A percentile compares a stretch with the other conserved stretches of the same genome.
phyloP scores from a whole-genome alignment of 1,139 yeast species.

The Sugiyamaella paludigena region DNA sequence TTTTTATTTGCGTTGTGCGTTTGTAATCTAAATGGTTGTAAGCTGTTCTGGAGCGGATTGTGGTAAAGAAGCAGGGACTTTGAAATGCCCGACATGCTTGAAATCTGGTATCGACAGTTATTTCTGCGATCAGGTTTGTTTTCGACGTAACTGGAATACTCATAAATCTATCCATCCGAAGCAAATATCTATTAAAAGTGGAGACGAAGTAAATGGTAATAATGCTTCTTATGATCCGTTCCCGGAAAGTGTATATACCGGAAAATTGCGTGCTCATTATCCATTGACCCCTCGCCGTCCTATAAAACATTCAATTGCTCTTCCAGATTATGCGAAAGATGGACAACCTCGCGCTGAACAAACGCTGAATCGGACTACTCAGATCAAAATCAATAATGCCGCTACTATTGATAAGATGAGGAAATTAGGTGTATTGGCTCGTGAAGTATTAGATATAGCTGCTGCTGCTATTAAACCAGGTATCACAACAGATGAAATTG shows the following conservation, averaged over 20 bases:
- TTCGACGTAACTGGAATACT: constrained; percentile 66
- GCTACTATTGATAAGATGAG: constrained; percentile 74
- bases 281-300: constrained; percentile 73
- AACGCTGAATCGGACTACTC: constrained; percentile 56
- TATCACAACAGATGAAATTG: constrained; percentile 89
- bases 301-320: constrained; percentile 67
- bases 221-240: constrained; percentile 70
- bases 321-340: constrained; percentile 80
- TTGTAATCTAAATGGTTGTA: not conserved
- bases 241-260: constrained; percentile 72
- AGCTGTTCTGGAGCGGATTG: constrained; percentile 58
- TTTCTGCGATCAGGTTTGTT: constrained; percentile 86
- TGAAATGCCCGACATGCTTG: constrained; percentile 91
- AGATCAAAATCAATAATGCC: constrained; percentile 58
- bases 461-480: constrained; percentile 86
- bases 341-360: constrained; percentile 84
- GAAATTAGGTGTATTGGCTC: constrained; percentile 68
- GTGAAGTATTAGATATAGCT: constrained; percentile 84
- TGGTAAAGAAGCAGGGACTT: constrained; percentile 72
- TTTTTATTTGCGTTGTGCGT: not conserved
- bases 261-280: constrained; percentile 71
- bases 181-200: constrained; percentile 30
- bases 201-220: constrained; percentile 2
- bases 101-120: constrained; percentile 60
- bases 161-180: constrained; percentile 54